Evolutionary conservation across 1,139 yeast species (phyloP).

Genomic region (Yamadazyma kanchanaburiensis): DNA sequence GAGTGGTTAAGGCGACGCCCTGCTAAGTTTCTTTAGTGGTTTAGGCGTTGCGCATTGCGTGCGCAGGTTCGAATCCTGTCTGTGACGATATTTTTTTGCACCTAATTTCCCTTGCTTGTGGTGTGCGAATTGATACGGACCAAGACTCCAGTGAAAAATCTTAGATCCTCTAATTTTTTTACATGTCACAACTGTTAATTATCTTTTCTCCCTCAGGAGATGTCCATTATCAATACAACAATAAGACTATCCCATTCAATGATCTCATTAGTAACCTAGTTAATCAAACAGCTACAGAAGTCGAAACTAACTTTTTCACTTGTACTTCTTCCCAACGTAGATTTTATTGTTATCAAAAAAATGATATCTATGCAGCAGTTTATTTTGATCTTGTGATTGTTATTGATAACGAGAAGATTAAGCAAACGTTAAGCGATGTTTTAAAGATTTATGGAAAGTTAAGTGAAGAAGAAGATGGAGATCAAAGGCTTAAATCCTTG

Average conservation of each 20-base stretch:
- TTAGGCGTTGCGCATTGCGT: conserved; percentile 78
- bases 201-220: conserved; percentile 37
- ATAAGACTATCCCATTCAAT: conserved; percentile 38
- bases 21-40: conserved; percentile 34
- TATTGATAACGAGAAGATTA: conserved; percentile 38
- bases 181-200: conserved; percentile 33
- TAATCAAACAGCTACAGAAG: conserved; percentile 31
- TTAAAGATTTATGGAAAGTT: conserved; percentile 32
- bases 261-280: conserved; percentile 37
- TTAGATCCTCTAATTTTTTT: background rate
- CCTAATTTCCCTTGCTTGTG: conserved; percentile 1
- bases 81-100: conserved; percentile 56
- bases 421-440: conserved; percentile 30
- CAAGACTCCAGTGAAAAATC: background rate
- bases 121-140: background rate
- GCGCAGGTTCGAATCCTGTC: conserved; percentile 92
- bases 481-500: conserved; percentile 29
- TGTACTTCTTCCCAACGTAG: conserved; percentile 31
- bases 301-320: conserved; percentile 35
- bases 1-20: conserved; percentile 90
- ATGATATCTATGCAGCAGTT: conserved; percentile 32
- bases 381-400: conserved; percentile 42
- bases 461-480: conserved; percentile 22
- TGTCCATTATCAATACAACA: conserved; percentile 36
- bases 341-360: conserved; percentile 31